A percentile compares a stretch with the other conserved stretches of the same genome.
phyloP scores from a whole-genome alignment of 2,329 filamentous ascomycete genomes.

The Alternaria sp. region DNA sequence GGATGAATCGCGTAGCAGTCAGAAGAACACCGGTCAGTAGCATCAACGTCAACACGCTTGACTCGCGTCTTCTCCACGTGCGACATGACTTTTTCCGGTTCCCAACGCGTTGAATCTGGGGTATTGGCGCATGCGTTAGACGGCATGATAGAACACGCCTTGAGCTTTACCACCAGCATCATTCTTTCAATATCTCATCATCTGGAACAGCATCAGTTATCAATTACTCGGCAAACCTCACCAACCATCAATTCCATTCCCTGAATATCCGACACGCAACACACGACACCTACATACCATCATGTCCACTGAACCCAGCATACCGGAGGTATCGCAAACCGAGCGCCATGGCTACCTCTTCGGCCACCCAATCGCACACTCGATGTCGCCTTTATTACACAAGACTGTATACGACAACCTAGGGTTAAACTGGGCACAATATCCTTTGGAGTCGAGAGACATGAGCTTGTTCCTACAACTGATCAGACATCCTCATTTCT shows the following conservation, averaged over 20 bases:
- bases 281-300: not conserved
- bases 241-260: not conserved
- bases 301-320: conserved; percentile 25
- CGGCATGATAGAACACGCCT: not conserved
- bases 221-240: not conserved
- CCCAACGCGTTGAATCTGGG: conserved; percentile 4
- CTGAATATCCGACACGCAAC: not conserved
- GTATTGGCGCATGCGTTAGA: not conserved
- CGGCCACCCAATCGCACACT: conserved; percentile 65
- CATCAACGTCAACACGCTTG: conserved; percentile 6
- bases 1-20: not conserved
- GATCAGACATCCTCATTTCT: conserved; percentile 66
- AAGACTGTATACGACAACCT: conserved; percentile 62
- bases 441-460: conserved; percentile 57
- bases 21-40: conserved; percentile 11
- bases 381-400: conserved; percentile 64
- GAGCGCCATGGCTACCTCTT: conserved; percentile 64
- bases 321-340: conserved; percentile 26
- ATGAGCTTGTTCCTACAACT: conserved; percentile 57
- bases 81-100: conserved; percentile 22
- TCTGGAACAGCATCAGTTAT: not conserved
- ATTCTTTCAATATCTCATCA: not conserved
- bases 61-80: conserved; percentile 8
- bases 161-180: not conserved
- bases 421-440: conserved; percentile 62